Base-by-base conservation (phyloP, 2,329 filamentous ascomycete species). In the Calonectria hongkongensis region DNA sequence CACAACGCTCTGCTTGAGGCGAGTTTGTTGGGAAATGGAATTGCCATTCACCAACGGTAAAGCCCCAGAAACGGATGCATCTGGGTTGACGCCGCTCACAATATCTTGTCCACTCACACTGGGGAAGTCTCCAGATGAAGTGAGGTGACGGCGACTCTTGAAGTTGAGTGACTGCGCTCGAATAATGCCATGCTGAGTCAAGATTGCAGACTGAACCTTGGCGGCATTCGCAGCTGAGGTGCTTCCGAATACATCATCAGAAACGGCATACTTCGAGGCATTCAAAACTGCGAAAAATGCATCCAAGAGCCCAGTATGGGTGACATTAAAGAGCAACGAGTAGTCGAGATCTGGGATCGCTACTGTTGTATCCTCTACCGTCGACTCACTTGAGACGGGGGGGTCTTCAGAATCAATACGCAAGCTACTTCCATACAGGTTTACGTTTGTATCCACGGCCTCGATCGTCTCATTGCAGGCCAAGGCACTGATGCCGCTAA, bases 401-500 rank as follows among this genome's bases (percentile, higher is more conserved):
- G 81, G 80, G 7, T 79, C 69, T 10, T 66, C 69, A 0, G 79
- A 73, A 56, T 83, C 80, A 36, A 86, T 80, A 2, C 68, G 76
- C 39, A 83, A 69, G 4, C 66, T 69, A 1, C 73, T 25, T 1
- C 80, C 81, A 13, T 77, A 74, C 2, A 83, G 73, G 1, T 74
- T 62, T 2, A 79, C 76, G n/a, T 74, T 64, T 2, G 77, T 72
- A 16, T 79, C 75, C 9, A 83, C 75, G 6, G 78, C 81, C 74
- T 84, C 76, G 2, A 83, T 73, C 2, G 81, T 80, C 75, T 85
- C 84, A 75, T 86, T 86, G 74, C 85, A 86, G 25, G 81, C 80
- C 67, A 86, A 68, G 6, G 81, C 83, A 6, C 79, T 81, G 18
- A 84, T 78, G 45, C 76, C 78, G 43, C 74, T 76, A 13, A 85